Percentiles rank a stretch among this genome's conserved stretches.
Evolutionary conservation across 148 eudicot species (phyloP).

Genomic region (Persicaria tinctoria): DNA sequence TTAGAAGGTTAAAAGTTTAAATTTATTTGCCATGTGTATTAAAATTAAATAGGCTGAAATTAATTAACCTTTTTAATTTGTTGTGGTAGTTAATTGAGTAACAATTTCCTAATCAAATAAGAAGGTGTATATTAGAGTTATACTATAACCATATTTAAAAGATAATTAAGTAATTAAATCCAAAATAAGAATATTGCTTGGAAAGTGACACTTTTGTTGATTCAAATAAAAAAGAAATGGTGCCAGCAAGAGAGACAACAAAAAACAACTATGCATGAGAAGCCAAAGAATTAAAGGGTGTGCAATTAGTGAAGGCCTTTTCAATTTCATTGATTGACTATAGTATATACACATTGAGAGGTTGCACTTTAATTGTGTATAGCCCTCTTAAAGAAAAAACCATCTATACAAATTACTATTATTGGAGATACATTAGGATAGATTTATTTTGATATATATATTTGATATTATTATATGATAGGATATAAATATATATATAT

Average conservation of each 20-base stretch:
- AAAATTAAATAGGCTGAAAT: too few species aligned
- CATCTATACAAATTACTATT: too few species aligned
- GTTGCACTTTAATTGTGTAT: background rate
- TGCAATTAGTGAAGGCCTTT: constrained; percentile 4
- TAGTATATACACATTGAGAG: background rate
- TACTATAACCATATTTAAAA: background rate
- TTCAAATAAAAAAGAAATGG: background rate
- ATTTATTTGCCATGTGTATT: too few species aligned
- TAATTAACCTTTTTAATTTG: too few species aligned
- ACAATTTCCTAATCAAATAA: too few species aligned
- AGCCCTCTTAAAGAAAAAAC: background rate
- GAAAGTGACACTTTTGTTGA: constrained; percentile 5
- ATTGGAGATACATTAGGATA: too few species aligned
- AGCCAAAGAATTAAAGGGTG: background rate
- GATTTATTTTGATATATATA: too few species aligned
- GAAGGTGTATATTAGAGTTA: too few species aligned
- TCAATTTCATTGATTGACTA: constrained; percentile 11
- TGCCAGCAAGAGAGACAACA: constrained; percentile 6
- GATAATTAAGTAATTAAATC: background rate
- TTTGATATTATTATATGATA: too few species aligned
- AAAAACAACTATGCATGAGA: constrained; percentile 7
- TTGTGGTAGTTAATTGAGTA: too few species aligned
- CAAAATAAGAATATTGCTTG: constrained; percentile 1
- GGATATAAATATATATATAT: too few species aligned
- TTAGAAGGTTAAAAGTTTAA: too few species aligned